Conservation (phyloP, 805 yeast species). For the Saccharomycopsis babjevae region DNA sequence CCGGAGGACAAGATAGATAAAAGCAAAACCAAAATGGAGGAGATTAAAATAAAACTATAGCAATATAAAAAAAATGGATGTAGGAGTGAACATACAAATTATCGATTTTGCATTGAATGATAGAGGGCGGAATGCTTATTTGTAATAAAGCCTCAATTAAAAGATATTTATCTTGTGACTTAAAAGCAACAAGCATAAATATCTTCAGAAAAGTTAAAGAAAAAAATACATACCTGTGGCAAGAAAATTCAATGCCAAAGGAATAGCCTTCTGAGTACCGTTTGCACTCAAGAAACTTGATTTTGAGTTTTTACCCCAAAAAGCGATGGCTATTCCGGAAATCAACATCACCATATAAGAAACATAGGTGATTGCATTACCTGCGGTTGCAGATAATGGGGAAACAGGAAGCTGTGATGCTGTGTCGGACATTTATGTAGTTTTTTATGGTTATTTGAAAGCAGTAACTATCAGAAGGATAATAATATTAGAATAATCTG, state of each 20-base stretch:
- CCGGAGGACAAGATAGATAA: too few relatives aligned
- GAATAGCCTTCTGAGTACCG: constrained; percentile 70
- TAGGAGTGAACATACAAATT: background rate
- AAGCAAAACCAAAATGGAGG: too few relatives aligned
- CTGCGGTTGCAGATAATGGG: constrained; percentile 35
- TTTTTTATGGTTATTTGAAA: too few relatives aligned
- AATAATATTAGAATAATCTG: too few relatives aligned
- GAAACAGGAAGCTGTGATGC: background rate
- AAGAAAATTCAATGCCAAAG: constrained; percentile 77
- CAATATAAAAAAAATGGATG: too few relatives aligned
- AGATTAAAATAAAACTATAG: too few relatives aligned
- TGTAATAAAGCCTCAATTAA: constrained; percentile 1
- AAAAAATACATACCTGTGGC: constrained; percentile 66
- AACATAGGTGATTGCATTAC: constrained; percentile 55
- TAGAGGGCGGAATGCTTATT: background rate
- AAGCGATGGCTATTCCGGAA: constrained; percentile 49
- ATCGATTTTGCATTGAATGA: too few relatives aligned
- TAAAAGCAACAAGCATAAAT: background rate
- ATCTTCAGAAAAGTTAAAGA: background rate
- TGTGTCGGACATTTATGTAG: background rate
- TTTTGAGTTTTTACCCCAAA: constrained; percentile 40
- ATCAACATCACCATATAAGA: constrained; percentile 47
- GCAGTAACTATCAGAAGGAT: too few relatives aligned
- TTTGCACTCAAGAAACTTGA: constrained; percentile 64
- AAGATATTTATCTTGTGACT: background rate